phyloP scores from a whole-genome alignment of 2,329 filamentous ascomycete genomes.

The Gyromitra esculenta region DNA sequence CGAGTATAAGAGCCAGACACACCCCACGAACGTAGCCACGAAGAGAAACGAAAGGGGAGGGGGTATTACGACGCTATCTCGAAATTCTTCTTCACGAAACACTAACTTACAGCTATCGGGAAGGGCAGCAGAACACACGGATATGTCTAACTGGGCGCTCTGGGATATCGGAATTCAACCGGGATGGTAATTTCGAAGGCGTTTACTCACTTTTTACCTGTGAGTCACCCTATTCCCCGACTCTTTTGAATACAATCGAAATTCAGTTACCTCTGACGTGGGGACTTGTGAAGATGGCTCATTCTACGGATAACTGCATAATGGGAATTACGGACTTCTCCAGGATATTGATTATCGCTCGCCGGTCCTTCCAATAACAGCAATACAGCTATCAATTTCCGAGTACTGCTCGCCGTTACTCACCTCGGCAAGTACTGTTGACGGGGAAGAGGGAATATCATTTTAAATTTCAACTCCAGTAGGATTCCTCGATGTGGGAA shows the following conservation, averaged over 20 bases:
- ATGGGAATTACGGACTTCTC: constrained; percentile 12
- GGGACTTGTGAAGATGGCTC: constrained; percentile 13
- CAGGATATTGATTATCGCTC: not conserved
- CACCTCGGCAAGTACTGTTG: constrained; percentile 12
- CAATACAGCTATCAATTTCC: constrained; percentile 9
- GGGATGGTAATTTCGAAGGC: not conserved
- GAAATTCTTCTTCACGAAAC: not conserved
- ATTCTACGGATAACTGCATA: constrained; percentile 40
- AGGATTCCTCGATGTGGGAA: not conserved
- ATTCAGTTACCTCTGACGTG: constrained; percentile 33
- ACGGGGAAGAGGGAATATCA: too few species aligned
- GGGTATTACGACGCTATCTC: not conserved
- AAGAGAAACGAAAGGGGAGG: constrained; percentile 16
- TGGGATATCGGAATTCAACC: not conserved
- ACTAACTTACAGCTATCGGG: constrained; percentile 14
- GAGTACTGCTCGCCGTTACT: not conserved
- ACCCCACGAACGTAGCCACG: constrained; percentile 36
- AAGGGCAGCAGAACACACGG: not conserved
- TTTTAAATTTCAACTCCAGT: too few species aligned
- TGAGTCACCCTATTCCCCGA: constrained; percentile 34
- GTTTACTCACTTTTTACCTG: constrained; percentile 32
- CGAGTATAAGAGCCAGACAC: constrained; percentile 43
- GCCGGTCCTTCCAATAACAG: constrained; percentile 12
- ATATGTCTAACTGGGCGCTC: not conserved
- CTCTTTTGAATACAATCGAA: constrained; percentile 21